Base-by-base conservation (phyloP, 441 rosid species). In the Codiaeum variegatum region DNA sequence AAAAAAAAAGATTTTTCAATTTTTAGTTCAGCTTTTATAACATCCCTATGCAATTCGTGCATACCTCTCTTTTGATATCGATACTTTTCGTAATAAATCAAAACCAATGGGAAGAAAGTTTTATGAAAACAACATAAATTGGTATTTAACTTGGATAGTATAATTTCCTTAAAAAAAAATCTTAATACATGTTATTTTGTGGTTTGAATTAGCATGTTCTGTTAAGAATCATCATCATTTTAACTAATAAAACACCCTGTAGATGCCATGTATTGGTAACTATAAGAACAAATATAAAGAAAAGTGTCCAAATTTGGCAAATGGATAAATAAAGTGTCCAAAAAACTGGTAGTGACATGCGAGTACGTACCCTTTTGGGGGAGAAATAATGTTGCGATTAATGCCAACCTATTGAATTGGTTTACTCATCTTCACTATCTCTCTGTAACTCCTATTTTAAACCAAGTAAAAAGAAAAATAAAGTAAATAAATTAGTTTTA, bases 351-450 rank as follows among this genome's bases (percentile, higher is more conserved):
- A 44, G 46, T 66, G 75, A 12, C 78, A 24, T 61, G 73, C 62
- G 76, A 69, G 64, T 56, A 21, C 46, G 9, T 32, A 9, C 24
- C 75, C 76, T 54, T 74, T 74, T 1, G 9, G 24, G 23, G 15
- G 38, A 18, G 32, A 56, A 42, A 64, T 21, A 52, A 36, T 61
- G 52, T 40, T 18, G 10, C 21, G 24, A 51, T 31, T 28, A 44
- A 31, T 65, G 51, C 51, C 49, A 64, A 40, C n/a, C 23, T 5
- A 24, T 29, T 47, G 8, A 49, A 69, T 73, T 79, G 80, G 71
- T 69, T 56, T 76, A 82, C 67, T 82, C 85, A 82, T 63, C 72
- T 28, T 71, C 82, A 82, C 85, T 54, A 29, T 60, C 73, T 75
- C 21, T 1, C 26, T 52, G 0, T 21, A 19, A 9, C 56, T 51